These are phyloP conservation scores for Pythium phragmiticola DNA, from an alignment of 352 stramenopile genomes.

Conservation along the genomic window DNA sequence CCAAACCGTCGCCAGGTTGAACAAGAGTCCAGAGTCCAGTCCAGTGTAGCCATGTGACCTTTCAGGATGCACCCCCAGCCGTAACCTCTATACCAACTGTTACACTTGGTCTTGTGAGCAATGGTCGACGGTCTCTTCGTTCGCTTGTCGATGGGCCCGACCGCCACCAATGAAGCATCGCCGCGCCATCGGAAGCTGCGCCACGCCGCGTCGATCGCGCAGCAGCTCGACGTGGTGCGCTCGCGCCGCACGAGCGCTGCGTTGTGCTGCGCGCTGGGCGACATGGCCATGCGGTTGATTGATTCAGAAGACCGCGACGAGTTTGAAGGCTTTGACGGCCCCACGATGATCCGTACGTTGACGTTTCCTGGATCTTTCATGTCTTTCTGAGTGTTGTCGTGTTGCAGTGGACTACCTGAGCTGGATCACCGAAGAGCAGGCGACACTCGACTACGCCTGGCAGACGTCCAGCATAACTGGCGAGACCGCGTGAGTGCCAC, in stretches of 20 bases:
- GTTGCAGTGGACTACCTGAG: constrained; percentile 55
- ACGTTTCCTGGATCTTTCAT: background rate
- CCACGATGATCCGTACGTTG: constrained; percentile 45
- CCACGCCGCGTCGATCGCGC: constrained; percentile 27
- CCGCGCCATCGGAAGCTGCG: constrained; percentile 14
- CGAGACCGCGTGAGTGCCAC: background rate
- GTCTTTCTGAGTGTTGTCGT: background rate
- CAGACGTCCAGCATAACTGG: constrained; percentile 37
- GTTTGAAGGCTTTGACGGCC: constrained; percentile 55
- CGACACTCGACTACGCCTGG: constrained; percentile 40
- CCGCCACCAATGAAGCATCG: constrained; percentile 3
- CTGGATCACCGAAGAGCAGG: constrained; percentile 57
- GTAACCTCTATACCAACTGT: background rate
- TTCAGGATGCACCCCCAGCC: constrained; percentile 8
- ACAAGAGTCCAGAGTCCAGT: background rate
- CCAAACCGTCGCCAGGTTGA: background rate
- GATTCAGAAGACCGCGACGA: constrained; percentile 48
- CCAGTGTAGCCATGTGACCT: constrained; percentile 21
- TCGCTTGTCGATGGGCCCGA: constrained; percentile 4
- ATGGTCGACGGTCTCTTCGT: constrained; percentile 25
- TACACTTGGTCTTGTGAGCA: background rate
- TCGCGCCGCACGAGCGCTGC: constrained; percentile 23
- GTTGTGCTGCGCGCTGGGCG: constrained; percentile 45
- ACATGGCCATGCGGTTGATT: constrained; percentile 58
- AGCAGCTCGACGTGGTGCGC: constrained; percentile 49